These are phyloP conservation scores for Reticulascus tulasneorum DNA, from an alignment of 2,329 filamentous ascomycete species.

Conservation along the genomic window DNA sequence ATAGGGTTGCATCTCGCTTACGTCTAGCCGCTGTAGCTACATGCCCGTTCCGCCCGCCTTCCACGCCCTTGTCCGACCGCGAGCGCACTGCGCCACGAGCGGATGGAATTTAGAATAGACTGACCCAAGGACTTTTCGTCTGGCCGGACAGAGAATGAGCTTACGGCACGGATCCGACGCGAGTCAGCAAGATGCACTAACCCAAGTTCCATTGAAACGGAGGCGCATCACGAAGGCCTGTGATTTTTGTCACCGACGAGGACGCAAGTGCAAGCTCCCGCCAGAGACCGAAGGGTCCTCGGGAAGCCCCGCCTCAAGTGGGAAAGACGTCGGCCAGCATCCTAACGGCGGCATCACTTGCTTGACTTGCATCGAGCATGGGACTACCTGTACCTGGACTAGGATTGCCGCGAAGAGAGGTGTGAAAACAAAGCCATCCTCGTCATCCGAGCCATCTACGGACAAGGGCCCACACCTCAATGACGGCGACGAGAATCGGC, in stretches of 20 bases:
- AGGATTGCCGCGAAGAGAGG: conserved; percentile 14
- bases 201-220: no score
- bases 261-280: conserved; percentile 15
- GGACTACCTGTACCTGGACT: conserved; percentile 13
- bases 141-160: no score
- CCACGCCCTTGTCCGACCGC: no score
- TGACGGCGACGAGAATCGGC: conserved; percentile 2
- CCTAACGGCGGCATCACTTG: conserved; percentile 6
- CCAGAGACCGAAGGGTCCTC: no score
- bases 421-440: conserved; percentile 14
- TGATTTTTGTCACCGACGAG: conserved; percentile 14
- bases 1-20: no score
- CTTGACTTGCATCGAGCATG: conserved; percentile 15
- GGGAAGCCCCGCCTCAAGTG: background rate
- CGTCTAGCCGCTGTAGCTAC: no score
- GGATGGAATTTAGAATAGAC: no score
- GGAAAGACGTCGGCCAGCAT: conserved; percentile 1
- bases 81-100: no score
- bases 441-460: background rate
- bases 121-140: no score
- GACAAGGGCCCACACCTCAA: conserved; percentile 3
- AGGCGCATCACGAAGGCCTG: conserved; percentile 16
- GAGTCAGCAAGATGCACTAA: no score
- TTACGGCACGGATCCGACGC: no score
- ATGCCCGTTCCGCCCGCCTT: no score